phyloP scores from a whole-genome alignment of 2,329 filamentous ascomycete species.

The Botrytis tulipae region DNA sequence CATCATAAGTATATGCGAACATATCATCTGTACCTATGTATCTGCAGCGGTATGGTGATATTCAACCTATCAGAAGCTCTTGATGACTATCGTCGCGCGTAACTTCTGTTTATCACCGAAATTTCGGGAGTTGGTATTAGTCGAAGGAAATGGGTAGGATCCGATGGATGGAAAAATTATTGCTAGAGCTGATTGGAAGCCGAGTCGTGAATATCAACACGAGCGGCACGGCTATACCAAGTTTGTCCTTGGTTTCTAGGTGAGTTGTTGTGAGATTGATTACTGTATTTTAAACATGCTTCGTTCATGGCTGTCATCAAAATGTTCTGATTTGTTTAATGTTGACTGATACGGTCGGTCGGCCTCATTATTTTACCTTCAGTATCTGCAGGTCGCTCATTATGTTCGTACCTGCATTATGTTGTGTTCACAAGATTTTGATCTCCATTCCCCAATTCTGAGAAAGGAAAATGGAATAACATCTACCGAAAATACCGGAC shows the following conservation, averaged over 20 bases:
- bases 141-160: background rate
- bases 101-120: background rate
- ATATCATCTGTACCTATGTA: background rate
- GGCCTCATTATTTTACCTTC: background rate
- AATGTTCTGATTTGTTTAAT: constrained; percentile 11
- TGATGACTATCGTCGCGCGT: background rate
- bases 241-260: background rate
- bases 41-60: background rate
- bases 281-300: background rate
- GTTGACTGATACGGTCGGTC: background rate
- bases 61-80: constrained; percentile 1
- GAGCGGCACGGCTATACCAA: constrained; percentile 8
- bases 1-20: background rate
- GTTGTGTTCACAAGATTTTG: constrained; percentile 17
- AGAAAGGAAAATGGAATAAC: constrained; percentile 9
- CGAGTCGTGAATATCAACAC: background rate
- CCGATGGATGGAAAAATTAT: constrained; percentile 4
- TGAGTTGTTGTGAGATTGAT: background rate
- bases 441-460: constrained; percentile 13
- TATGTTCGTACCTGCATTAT: constrained; percentile 20
- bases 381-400: constrained; percentile 10
- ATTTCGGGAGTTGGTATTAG: constrained; percentile 9
- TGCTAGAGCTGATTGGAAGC: background rate
- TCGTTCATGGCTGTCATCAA: background rate
- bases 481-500: constrained; percentile 7